Percentiles rank a stretch among this genome's conserved stretches.
Evolutionary conservation across 2,329 filamentous ascomycete genomes (phyloP).

Genomic region (Stachybotrys elegans): DNA sequence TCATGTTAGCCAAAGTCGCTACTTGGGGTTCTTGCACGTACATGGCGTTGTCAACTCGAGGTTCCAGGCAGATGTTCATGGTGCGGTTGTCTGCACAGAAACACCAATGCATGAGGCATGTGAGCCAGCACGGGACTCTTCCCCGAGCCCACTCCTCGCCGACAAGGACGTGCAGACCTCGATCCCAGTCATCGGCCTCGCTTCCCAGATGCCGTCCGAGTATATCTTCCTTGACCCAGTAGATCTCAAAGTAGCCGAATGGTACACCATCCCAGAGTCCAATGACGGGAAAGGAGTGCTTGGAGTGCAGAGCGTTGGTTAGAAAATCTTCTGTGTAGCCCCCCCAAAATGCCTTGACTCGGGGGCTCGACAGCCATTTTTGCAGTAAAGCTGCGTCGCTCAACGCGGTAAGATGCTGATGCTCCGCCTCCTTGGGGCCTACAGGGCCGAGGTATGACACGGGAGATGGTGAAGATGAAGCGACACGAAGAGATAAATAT

Average conservation of each 20-base stretch:
- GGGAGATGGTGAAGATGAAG: constrained; percentile 60
- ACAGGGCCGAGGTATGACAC: constrained; percentile 60
- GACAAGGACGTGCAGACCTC: constrained; percentile 82
- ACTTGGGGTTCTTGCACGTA: constrained; percentile 37
- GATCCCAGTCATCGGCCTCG: constrained; percentile 72
- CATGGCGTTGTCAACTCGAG: constrained; percentile 86
- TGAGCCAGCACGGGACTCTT: constrained; percentile 76
- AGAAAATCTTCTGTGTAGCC: constrained; percentile 63
- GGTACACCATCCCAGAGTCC: constrained; percentile 92
- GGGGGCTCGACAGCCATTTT: constrained; percentile 82
- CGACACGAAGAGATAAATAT: constrained; percentile 85
- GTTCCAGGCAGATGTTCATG: constrained; percentile 79
- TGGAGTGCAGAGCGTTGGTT: constrained; percentile 54
- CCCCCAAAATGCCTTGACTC: constrained; percentile 84
- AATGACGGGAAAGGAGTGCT: constrained; percentile 84
- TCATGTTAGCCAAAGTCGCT: background rate
- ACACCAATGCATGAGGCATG: constrained; percentile 81
- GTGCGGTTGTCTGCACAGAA: constrained; percentile 75
- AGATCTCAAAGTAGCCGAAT: constrained; percentile 96
- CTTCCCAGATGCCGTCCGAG: constrained; percentile 65
- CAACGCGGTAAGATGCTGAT: constrained; percentile 34
- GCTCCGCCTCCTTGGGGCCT: constrained; percentile 33
- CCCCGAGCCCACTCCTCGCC: constrained; percentile 91
- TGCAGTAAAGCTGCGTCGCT: constrained; percentile 62
- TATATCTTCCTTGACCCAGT: constrained; percentile 93